Evolutionary conservation across 495 filamentous ascomycete genomes (phyloP), one percentile per base, ranked within the genome.

Genomic region (Penicilliopsis zonata): DNA sequence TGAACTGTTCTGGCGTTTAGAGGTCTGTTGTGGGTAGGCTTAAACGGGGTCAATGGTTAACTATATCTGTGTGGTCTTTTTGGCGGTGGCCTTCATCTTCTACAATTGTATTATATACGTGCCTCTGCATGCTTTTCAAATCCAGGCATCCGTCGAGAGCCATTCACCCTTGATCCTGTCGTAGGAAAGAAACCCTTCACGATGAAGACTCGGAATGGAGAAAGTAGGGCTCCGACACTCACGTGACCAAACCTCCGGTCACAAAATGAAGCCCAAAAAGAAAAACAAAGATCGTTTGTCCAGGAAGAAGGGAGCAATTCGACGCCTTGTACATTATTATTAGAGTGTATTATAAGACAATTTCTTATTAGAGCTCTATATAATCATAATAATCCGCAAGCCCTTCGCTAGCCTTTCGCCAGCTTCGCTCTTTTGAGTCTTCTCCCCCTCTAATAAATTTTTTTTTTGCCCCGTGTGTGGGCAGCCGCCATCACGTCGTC

Each of bases 401-500:
- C 21, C n/a, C n/a, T 24, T 24, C 21, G 7, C 21, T 24, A 7
- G 6, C n/a, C 21, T 23, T 35, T 10, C 12, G 28, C 26, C 16
- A n/a, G n/a, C n/a, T n/a, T n/a, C n/a, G n/a, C n/a, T 19, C 29
- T 28, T 18, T 22, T 30, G 37, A 39, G 33, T 18, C 33, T 37
- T 32, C 25, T 41, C 27, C 35, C 38, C 35, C 35, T 16, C 25
- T 19, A 28, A n/a, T n/a, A n/a, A 20, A 9, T 29, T 13, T 25
- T 30, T 34, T 38, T 28, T 25, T 35, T 39, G 43, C 34, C 52
- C 57, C 33, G 24, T n/a, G 2, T 28, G 44, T 57, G 57, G 57
- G 42, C 50, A 30, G 25, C 46, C 57, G 46, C 34, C 49, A 69
- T 49, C 40, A 64, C 56, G 55, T n/a, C n/a, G n/a, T 58, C 53